Evolutionary conservation across 2,329 filamentous ascomycete genomes (phyloP).

Genomic region (Hymenoscyphus linearis): DNA sequence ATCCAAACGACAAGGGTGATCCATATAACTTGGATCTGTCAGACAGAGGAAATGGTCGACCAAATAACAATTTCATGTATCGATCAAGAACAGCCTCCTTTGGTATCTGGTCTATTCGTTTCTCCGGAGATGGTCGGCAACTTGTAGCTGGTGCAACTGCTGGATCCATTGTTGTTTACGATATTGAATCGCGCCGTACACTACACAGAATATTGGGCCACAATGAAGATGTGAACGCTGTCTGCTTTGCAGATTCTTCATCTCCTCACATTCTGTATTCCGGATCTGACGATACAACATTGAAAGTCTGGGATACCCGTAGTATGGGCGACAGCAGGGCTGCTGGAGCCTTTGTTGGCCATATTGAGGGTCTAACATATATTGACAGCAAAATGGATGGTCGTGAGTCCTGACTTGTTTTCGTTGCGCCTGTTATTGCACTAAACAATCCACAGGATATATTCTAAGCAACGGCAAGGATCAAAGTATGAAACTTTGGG

Average conservation of each 20-base stretch:
- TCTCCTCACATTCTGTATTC: slow-evolving; percentile 95
- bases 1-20: slow-evolving; percentile 74
- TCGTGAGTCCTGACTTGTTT: slow-evolving; percentile 32
- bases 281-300: slow-evolving; percentile 86
- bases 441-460: slow-evolving; percentile 43
- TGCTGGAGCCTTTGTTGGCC: slow-evolving; percentile 61
- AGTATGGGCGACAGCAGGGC: slow-evolving; percentile 80
- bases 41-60: slow-evolving; percentile 29
- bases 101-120: slow-evolving; percentile 84
- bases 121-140: slow-evolving; percentile 85
- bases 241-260: slow-evolving; percentile 84
- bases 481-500: slow-evolving; percentile 97
- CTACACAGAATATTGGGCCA: slow-evolving; percentile 64
- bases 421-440: neutral
- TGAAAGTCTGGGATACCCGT: slow-evolving; percentile 94
- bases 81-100: slow-evolving; percentile 36
- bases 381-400: slow-evolving; percentile 67
- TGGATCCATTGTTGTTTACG: slow-evolving; percentile 79
- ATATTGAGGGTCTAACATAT: slow-evolving; percentile 62
- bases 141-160: slow-evolving; percentile 84
- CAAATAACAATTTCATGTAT: neutral
- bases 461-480: slow-evolving; percentile 93
- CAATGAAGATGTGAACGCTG: slow-evolving; percentile 86
- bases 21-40: slow-evolving; percentile 74
- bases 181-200: slow-evolving; percentile 74